Evolutionary conservation across 768 basidiomycete genomes (phyloP).

Genomic region (Podaxis mareebaensis): DNA sequence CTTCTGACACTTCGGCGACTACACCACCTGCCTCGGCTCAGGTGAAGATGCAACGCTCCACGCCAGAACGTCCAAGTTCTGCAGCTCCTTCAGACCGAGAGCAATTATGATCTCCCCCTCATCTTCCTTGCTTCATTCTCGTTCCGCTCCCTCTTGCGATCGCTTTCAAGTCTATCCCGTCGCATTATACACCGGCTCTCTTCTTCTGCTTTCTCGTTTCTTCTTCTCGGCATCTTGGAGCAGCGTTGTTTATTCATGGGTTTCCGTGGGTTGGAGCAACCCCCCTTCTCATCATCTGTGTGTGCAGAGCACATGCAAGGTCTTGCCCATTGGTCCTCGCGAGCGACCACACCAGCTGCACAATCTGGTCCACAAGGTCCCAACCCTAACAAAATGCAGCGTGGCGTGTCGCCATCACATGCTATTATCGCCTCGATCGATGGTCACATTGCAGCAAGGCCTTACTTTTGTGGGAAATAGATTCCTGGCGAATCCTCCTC

Average conservation of each 20-base stretch:
- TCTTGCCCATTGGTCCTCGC: conserved; percentile 11
- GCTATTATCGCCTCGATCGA: conserved; percentile 27
- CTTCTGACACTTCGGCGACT: conserved; percentile 35
- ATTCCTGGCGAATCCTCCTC: conserved; percentile 35
- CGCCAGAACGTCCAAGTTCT: conserved; percentile 63
- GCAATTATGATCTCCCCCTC: conserved; percentile 42
- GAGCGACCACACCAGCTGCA: not conserved
- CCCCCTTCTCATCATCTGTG: not conserved
- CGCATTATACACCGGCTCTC: conserved; percentile 18
- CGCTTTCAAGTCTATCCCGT: conserved; percentile 21
- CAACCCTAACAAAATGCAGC: conserved; percentile 17
- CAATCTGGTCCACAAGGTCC: conserved; percentile 4
- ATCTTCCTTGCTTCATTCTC: conserved; percentile 27
- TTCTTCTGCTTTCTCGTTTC: conserved; percentile 8
- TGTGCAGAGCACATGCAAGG: conserved; percentile 6
- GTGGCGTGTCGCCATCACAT: conserved; percentile 25
- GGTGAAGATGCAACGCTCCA: conserved; percentile 59
- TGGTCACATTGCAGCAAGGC: conserved; percentile 15
- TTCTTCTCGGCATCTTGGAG: conserved; percentile 16
- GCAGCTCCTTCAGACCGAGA: conserved; percentile 48
- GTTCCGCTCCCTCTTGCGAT: conserved; percentile 25
- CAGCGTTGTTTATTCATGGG: conserved; percentile 12
- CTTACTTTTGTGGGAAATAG: conserved; percentile 14
- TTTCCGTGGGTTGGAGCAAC: conserved; percentile 13
- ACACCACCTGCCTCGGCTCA: conserved; percentile 50